Base-by-base conservation (phyloP, 2,329 filamentous ascomycete genomes). In the Ophiostoma populinum region DNA sequence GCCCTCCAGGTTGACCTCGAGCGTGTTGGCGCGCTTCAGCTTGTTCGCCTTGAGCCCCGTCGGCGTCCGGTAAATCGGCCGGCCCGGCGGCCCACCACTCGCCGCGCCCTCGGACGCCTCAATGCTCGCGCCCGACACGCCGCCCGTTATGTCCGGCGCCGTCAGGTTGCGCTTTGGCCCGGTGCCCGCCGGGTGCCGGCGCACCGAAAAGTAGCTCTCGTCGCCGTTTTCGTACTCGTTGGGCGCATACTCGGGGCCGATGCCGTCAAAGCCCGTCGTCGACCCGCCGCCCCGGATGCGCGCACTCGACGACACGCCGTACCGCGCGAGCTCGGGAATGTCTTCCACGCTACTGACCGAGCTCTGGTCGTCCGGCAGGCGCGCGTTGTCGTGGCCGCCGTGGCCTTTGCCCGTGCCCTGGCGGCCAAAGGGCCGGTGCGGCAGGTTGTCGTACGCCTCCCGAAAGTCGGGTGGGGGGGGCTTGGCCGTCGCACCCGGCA, bases 1-100 rank as follows among this genome's bases (percentile, higher is more conserved):
- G 20, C 78, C 79, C 50, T 90, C 72, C 0, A 94, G 63, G 49
- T 93, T 74, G 40, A 95, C 69, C 8, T 69, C 64, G 28, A 62
- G 61, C 13, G 61, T 60, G 26, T 65, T 61, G 3, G 61, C 53
- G 42, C 67, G 65, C 46, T 63, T 65, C 44, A 66, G 58, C 44
- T 76, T 65, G 49, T 75, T 80, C 2, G 60, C 55, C 17, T 70
- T 73, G 26, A 82, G 54, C 11, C 72, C 75, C 0, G 80, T 85
- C 2, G 79, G 76, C 5, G 73, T 75, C 27, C 79, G 73, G 44
- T 74, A 70, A 53, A 83, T 80, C 1, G 61, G 55, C 32, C 41
- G 39, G 7, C 18, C 11, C 3, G 35, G 26, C 1, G 39, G 32
- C 1, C 21, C 25, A n/a, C 20, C 22, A 12, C 21, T 18, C 7